These are phyloP conservation scores for Neopestalotiopsis clavispora DNA, from an alignment of 2,329 filamentous ascomycete genomes.

Conservation along the genomic window DNA sequence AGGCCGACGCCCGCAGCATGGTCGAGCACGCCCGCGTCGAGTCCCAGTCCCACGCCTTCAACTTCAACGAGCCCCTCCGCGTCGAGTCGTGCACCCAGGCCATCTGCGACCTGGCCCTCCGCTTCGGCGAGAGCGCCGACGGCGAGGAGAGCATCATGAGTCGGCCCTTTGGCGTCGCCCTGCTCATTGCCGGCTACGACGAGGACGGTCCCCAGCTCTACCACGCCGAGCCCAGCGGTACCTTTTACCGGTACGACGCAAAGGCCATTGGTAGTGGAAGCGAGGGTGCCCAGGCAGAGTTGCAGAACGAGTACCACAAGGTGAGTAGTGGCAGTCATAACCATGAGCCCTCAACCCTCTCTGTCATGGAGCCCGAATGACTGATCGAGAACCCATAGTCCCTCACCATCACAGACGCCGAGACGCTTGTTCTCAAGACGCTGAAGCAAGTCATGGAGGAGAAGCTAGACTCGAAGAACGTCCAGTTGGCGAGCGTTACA, in stretches of 20 bases:
- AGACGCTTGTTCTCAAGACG: conserved; percentile 95
- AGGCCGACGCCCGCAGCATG: conserved; percentile 97
- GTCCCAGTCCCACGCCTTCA: conserved; percentile 95
- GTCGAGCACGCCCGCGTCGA: conserved; percentile 98
- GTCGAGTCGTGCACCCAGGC: conserved; percentile 99
- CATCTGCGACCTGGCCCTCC: conserved; percentile 94
- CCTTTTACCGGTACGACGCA: conserved; percentile 98
- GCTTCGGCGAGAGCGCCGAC: conserved; percentile 96
- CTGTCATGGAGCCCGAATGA: neutral
- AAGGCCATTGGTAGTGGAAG: conserved; percentile 98
- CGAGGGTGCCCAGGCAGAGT: conserved; percentile 94
- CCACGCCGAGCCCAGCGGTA: conserved; percentile 96
- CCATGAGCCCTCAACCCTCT: neutral
- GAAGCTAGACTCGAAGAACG: conserved; percentile 98
- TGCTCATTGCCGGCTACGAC: conserved; percentile 96
- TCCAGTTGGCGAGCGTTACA: conserved; percentile 96
- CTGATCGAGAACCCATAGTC: conserved; percentile 56
- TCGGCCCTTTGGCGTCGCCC: conserved; percentile 92
- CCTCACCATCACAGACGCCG: conserved; percentile 87
- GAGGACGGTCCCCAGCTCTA: conserved; percentile 97
- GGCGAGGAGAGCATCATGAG: conserved; percentile 99
- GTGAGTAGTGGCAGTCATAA: conserved; percentile 40
- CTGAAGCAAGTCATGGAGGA: conserved; percentile 99
- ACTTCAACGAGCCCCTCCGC: conserved; percentile 93
- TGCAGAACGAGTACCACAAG: conserved; percentile 99